phyloP scores from a whole-genome alignment of 2,329 filamentous ascomycete genomes.

The Plectosphaerella plurivora region DNA sequence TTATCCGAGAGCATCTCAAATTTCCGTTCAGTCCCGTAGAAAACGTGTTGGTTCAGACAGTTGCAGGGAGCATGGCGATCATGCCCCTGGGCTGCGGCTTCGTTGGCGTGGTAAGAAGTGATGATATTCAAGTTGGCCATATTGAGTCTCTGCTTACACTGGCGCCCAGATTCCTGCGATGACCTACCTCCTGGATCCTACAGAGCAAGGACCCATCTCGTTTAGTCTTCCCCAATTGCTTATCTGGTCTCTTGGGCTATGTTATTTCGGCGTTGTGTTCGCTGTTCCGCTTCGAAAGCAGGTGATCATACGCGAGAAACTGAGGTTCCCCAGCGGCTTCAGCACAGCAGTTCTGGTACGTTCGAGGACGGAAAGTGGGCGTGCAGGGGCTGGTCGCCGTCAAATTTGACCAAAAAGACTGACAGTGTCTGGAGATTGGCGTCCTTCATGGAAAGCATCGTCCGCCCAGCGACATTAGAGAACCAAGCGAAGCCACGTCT shows the following conservation, averaged over 20 bases:
- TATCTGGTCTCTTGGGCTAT: conserved; percentile 87
- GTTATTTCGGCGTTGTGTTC: conserved; percentile 96
- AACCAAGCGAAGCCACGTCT: conserved; percentile 24
- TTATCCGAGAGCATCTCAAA: conserved; percentile 65
- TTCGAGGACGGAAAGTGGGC: background rate
- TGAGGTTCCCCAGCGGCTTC: conserved; percentile 93
- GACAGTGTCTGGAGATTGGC: conserved; percentile 48
- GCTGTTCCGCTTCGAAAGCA: conserved; percentile 86
- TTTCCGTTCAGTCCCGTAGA: conserved; percentile 90
- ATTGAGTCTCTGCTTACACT: conserved; percentile 4
- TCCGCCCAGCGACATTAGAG: conserved; percentile 6
- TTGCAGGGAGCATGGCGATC: conserved; percentile 90
- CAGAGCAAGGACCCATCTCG: conserved; percentile 73
- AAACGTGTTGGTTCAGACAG: conserved; percentile 94
- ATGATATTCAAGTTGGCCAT: background rate
- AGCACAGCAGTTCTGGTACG: conserved; percentile 76
- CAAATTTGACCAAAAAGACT: background rate
- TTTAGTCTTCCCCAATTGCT: conserved; percentile 74
- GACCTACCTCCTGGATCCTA: conserved; percentile 73
- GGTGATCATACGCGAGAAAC: conserved; percentile 86
- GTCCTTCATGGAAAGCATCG: conserved; percentile 69
- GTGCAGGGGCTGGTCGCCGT: background rate
- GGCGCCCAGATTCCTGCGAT: conserved; percentile 68
- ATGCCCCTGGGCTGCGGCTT: conserved; percentile 97
- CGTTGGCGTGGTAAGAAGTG: conserved; percentile 64